Percentiles rank a stretch among this genome's conserved stretches.
Conservation (phyloP, 768 basidiomycete genomes). For the Suillus americanus region DNA sequence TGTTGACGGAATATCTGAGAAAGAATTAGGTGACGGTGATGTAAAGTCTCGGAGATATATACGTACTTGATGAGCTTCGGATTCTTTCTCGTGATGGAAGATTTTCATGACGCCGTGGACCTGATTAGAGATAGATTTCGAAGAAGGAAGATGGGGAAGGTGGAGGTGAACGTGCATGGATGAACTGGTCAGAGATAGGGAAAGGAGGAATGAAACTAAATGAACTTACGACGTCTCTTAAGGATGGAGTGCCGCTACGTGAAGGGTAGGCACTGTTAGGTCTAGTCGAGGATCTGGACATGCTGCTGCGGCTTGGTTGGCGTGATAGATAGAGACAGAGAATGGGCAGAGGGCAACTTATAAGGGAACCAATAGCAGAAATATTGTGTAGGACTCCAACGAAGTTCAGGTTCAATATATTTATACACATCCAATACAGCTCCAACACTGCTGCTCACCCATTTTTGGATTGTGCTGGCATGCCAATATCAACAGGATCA, state of each 20-base stretch:
- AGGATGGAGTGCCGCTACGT: conserved; percentile 38
- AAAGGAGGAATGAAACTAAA: not conserved
- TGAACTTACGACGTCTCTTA: conserved; percentile 43
- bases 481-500: not conserved
- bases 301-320: conserved; percentile 8
- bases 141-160: conserved; percentile 26
- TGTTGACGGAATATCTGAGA: conserved; percentile 72
- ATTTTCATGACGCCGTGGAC: conserved; percentile 67
- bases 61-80: conserved; percentile 80
- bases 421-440: not conserved
- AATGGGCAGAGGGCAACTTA: not conserved
- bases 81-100: conserved; percentile 76
- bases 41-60: not conserved
- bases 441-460: not conserved
- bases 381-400: too few relatives aligned
- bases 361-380: not conserved
- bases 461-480: not conserved
- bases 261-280: conserved; percentile 32
- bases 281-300: conserved; percentile 26
- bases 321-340: not conserved
- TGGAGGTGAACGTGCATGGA: conserved; percentile 26
- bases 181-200: not conserved
- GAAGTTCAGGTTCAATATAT: not conserved
- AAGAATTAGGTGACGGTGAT: conserved; percentile 10
- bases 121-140: conserved; percentile 42